Evolutionary conservation across 202 grass and related monocot species (phyloP).

Genomic region (Setaria italica): DNA sequence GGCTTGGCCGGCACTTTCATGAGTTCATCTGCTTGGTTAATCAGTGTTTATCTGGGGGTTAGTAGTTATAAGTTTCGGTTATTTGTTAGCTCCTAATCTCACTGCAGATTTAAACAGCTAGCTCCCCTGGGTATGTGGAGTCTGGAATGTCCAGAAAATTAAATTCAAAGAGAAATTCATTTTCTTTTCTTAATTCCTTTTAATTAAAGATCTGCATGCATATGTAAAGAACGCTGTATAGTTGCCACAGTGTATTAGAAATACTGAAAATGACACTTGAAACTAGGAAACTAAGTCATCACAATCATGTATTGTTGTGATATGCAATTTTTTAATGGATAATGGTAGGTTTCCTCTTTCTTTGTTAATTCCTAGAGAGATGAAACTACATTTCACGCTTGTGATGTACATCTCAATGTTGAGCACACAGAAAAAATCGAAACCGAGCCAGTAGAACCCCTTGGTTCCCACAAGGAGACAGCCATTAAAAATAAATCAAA

Average conservation of each 20-base stretch:
- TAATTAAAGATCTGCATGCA: not conserved
- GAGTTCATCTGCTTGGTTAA: constrained; percentile 17
- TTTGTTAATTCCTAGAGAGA: constrained; percentile 7
- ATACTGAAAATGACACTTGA: constrained; percentile 7
- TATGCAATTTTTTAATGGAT: not conserved
- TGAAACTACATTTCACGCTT: not conserved
- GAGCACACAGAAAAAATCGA: constrained; percentile 36
- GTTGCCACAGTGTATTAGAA: not conserved
- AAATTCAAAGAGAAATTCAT: not conserved
- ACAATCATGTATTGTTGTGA: not conserved
- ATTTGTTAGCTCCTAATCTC: not conserved
- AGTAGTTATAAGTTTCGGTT: not conserved
- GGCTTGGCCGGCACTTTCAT: constrained; percentile 43
- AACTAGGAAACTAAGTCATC: not conserved
- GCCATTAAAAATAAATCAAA: not conserved
- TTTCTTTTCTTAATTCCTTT: not conserved
- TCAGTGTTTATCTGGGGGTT: constrained; percentile 11
- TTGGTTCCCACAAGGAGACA: constrained; percentile 32
- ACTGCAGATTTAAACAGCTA: not conserved
- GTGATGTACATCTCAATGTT: constrained; percentile 35
- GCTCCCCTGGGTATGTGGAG: not conserved
- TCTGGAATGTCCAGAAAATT: not conserved
- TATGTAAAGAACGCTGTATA: not conserved
- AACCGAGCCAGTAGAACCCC: constrained; percentile 34
- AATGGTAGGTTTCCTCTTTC: no score